These are phyloP conservation scores for Termitomyces bulborhizus DNA, from an alignment of 768 basidiomycete species.

Conservation along the genomic window DNA sequence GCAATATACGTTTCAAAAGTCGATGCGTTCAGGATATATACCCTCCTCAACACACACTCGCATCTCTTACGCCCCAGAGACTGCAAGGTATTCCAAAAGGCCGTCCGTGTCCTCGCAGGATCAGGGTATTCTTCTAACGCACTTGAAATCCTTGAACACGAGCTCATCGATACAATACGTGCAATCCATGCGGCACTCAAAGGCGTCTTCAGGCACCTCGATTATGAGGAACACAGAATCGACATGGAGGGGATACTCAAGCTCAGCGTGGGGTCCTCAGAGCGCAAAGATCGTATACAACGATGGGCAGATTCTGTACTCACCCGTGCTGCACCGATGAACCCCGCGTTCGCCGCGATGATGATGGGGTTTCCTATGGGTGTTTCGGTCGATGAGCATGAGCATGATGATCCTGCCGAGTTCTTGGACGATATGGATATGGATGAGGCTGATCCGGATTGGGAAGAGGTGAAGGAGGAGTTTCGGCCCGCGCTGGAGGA, in stretches of 20 bases:
- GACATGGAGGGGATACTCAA: conserved; percentile 43
- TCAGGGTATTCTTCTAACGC: conserved; percentile 23
- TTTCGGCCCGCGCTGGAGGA: conserved; percentile 51
- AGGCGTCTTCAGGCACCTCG: conserved; percentile 40
- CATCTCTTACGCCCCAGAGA: conserved; percentile 63
- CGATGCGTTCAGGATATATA: conserved; percentile 27
- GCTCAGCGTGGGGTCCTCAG: conserved; percentile 27
- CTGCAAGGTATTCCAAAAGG: conserved; percentile 35
- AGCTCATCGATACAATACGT: conserved; percentile 40
- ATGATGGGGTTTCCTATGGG: conserved; percentile 36
- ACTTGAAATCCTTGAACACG: conserved; percentile 42
- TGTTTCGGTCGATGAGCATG: conserved; percentile 25
- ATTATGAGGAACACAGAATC: conserved; percentile 29
- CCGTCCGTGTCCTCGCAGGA: conserved; percentile 32
- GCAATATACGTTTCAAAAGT: conserved; percentile 38
- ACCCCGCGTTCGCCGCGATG: conserved; percentile 59
- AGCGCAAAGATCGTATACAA: conserved; percentile 42
- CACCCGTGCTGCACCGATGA: conserved; percentile 30
- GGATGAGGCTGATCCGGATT: conserved; percentile 45
- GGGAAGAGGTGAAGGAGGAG: conserved; percentile 57
- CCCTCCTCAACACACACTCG: conserved; percentile 38
- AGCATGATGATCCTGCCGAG: conserved; percentile 44
- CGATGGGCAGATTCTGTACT: conserved; percentile 45
- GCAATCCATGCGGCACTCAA: conserved; percentile 38
- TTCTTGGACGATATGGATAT: conserved; percentile 52